phyloP scores from a whole-genome alignment of 768 basidiomycete genomes.

The Xerocomus brunneocitrinus region DNA sequence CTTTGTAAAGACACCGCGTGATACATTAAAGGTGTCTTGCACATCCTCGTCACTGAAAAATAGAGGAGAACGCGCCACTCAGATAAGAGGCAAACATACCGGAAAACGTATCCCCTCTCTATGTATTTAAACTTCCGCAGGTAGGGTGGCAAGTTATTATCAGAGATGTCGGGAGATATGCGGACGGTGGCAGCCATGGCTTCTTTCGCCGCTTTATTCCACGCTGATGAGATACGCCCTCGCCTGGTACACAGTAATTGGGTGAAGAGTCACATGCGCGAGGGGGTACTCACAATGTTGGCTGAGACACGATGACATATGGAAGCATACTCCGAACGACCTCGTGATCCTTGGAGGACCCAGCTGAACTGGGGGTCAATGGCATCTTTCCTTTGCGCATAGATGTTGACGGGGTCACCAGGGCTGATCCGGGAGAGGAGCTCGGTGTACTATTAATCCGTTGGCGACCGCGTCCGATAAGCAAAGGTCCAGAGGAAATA shows the following conservation, averaged over 20 bases:
- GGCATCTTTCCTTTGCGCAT: conserved; percentile 4
- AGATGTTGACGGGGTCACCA: neutral
- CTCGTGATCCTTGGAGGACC: conserved; percentile 7
- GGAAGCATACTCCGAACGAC: conserved; percentile 5
- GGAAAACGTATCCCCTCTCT: conserved; percentile 50
- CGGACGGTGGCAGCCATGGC: conserved; percentile 30
- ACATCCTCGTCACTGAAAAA: conserved; percentile 16
- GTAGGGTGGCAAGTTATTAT: conserved; percentile 39
- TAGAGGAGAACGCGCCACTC: conserved; percentile 6
- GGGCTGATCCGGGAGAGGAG: conserved; percentile 8
- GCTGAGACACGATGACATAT: conserved; percentile 17
- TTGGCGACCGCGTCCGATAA: conserved; percentile 8
- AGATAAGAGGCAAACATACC: conserved; percentile 20
- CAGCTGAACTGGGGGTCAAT: conserved; percentile 11
- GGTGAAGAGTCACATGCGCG: neutral
- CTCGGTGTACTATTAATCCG: conserved; percentile 2
- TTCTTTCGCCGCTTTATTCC: conserved; percentile 27
- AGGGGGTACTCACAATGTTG: conserved; percentile 17
- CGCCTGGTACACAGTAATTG: conserved; percentile 18
- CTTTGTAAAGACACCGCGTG: conserved; percentile 34
- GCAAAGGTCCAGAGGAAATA: conserved; percentile 8
- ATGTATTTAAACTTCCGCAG: conserved; percentile 45
- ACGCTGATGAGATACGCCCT: conserved; percentile 24
- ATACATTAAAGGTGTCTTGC: conserved; percentile 18
- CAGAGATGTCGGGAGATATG: conserved; percentile 33